Base-by-base conservation (phyloP, 306 rosid species). In the Bauhinia variegata region DNA sequence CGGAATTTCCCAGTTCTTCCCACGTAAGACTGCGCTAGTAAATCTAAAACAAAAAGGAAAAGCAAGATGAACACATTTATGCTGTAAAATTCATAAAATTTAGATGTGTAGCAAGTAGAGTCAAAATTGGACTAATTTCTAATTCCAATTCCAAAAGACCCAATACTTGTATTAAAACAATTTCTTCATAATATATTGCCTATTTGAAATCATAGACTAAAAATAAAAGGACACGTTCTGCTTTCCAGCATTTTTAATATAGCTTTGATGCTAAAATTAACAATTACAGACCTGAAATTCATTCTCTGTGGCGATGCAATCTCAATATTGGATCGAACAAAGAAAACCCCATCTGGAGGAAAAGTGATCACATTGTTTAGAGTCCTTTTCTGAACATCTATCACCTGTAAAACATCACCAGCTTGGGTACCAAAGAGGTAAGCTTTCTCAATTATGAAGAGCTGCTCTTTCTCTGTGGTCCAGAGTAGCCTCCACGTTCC, bases 381-480 rank as follows among this genome's bases (percentile, higher is more conserved):
- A 4, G 73, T 60, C 73, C 32, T 54, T n/a, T 71, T 33, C 46
- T 71, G 68, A 15, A 89, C 93, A 36, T 89, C 96, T 13, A 92
- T 89, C 7, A 92, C 96, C 80, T 89, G 98, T 81, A 92, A 81
- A 11, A 92, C 96, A 63, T 92, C 93, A 4, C 98, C 96, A 33
- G 92, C 75, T 34, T 36, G 86, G 11, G 96, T 92, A 11, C 96
- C 91, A 28, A 92, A 84, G 75, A 87, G 67, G 68, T 39, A 39
- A 34, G 98, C 91, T 50, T 92, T 92, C 74, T 89, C 82, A 7
- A 92, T 38, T 2, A 92, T 89, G 75, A 89, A 92, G 59, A 92
- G 96, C 80, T 92, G 98, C 75, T 92, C 98, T 67, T 89, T 92
- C 87, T 92, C 98, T 0, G 96, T 92, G 39, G 98, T 89, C 98